Base-by-base conservation (phyloP, 495 filamentous ascomycete genomes). In the Annulohypoxylon moriforme region DNA sequence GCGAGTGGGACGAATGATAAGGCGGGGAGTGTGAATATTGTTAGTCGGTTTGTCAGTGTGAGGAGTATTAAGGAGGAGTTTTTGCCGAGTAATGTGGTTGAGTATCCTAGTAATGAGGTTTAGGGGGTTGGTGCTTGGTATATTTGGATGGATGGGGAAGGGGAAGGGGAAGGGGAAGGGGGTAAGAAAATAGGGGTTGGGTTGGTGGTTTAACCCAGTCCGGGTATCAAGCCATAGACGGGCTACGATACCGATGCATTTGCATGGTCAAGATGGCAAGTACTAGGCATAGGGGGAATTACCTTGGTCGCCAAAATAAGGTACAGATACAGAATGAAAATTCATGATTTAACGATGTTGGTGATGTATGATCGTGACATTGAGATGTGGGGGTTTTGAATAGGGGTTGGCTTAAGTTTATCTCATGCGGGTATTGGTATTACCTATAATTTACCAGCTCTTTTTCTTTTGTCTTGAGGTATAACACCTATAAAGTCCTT, bases 21-120 rank as follows among this genome's bases (percentile, higher is more conserved):
- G 86, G 93, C 93, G 8, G 94, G 94, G 14, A 94, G 91, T 76
- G 84, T 85, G 65, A 91, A 89, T 76, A 78, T 97, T 58, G 76
- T 97, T 69, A 86, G 85, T 29, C 84, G 94, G 52, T 97, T 96
- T 77, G 92, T 96, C 20, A 94, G 91, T 80, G 81, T 90, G 80
- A 85, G 94, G 69, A 92, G 92, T 44, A 90, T 97, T 74, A 97
- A 97, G 88, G 94, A 97, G 88, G 93, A 97, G 84, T 97, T 94
- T 70, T 79, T 85, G 65, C 84, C 88, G 0, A 90, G 88, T 33
- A 83, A 84, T 57, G 85, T 85, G 77, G 94, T 97, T 60, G 81
- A 73, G 49, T 97, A 97, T 80, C 92, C 92, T 22, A 95, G 93
- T 82, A 97, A 97, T 71, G 86, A 90, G 76, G 72, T 78, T 31